Conservation (phyloP, 2,329 filamentous ascomycete species). For the Pestalotiopsis sp. region DNA sequence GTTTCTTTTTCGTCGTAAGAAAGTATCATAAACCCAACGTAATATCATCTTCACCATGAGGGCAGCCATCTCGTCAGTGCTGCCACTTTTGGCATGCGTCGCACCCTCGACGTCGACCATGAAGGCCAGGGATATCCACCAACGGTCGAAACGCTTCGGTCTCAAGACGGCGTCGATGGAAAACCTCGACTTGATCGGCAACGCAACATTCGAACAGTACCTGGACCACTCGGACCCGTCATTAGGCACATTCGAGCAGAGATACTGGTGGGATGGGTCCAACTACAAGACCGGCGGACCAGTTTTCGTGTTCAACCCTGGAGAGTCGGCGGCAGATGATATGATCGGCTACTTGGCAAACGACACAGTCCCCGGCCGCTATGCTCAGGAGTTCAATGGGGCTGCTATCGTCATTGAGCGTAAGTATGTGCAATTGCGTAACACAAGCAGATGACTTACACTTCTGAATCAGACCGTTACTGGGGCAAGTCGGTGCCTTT, state of each 20-base stretch:
- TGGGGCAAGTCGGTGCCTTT: conserved; percentile 23
- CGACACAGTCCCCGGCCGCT: conserved; percentile 20
- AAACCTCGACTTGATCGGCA: conserved; percentile 14
- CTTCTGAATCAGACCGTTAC: conserved; percentile 18
- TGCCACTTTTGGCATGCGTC: conserved; percentile 6
- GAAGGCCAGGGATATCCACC: conserved; percentile 3
- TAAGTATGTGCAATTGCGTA: not conserved
- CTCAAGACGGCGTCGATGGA: conserved; percentile 1
- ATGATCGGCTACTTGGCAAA: conserved; percentile 18
- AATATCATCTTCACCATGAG: not conserved
- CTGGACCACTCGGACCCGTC: conserved; percentile 14
- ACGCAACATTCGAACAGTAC: conserved; percentile 17
- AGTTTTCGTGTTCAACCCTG: conserved; percentile 23
- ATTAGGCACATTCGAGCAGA: conserved; percentile 20
- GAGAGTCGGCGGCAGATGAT: conserved; percentile 18
- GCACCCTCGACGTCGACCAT: not conserved
- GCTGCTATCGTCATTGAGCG: conserved; percentile 23
- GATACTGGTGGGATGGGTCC: conserved; percentile 22
- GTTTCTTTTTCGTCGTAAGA: not conserved
- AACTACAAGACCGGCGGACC: conserved; percentile 19
- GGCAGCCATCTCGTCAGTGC: not conserved
- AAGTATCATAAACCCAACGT: not conserved
- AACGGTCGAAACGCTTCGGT: not conserved
- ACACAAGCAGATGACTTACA: not conserved
- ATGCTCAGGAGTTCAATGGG: conserved; percentile 21